A percentile compares a stretch with the other conserved stretches of the same genome.
These are phyloP conservation scores for Ceratonia siliqua DNA, from an alignment of 306 rosid species.

Conservation along the genomic window DNA sequence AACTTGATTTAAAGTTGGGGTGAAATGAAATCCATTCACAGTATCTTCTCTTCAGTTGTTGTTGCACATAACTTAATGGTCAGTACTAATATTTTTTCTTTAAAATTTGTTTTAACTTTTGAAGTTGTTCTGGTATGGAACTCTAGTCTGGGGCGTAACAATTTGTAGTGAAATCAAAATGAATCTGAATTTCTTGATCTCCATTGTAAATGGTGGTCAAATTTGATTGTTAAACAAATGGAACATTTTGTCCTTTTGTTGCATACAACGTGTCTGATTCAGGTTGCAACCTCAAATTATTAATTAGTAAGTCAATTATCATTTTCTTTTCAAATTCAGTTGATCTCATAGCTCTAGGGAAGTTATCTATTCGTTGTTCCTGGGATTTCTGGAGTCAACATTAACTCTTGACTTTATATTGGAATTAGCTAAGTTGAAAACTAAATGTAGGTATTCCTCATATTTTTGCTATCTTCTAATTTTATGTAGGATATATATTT, in stretches of 20 bases:
- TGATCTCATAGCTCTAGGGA: not conserved
- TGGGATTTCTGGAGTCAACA: not conserved
- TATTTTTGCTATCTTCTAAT: constrained; percentile 5
- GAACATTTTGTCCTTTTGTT: not conserved
- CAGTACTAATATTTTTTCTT: not conserved
- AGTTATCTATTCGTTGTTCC: not conserved
- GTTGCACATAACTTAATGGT: not conserved
- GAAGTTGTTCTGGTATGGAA: not conserved
- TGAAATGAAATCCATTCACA: not conserved
- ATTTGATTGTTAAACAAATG: not conserved
- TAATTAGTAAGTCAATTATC: not conserved
- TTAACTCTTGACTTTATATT: not conserved
- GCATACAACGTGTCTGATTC: not conserved
- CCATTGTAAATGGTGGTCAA: too few species aligned
- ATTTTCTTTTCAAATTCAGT: not conserved
- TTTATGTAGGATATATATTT: constrained; percentile 2
- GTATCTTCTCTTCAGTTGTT: not conserved
- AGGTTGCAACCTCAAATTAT: not conserved
- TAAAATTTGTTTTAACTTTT: not conserved
- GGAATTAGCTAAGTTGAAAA: not conserved
- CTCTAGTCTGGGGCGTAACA: not conserved
- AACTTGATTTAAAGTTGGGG: not conserved
- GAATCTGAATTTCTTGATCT: too few species aligned
- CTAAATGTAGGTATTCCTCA: not conserved
- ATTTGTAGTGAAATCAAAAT: not conserved